Conservation (phyloP, 78 protist genomes). For the Dictyostelium citrinum region DNA sequence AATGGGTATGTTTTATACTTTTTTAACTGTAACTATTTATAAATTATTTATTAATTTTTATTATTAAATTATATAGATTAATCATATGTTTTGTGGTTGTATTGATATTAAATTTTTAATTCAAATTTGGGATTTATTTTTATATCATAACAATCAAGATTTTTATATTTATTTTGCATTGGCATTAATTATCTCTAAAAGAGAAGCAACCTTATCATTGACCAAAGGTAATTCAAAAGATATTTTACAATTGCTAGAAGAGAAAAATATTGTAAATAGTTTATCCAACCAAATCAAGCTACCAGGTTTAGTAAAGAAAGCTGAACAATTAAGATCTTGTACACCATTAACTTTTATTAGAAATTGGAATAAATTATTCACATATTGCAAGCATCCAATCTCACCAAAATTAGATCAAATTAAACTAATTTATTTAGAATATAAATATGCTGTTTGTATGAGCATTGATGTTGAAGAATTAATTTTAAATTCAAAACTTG, state of each 20-base stretch:
- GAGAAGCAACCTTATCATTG: slow-evolving; percentile 40
- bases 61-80: slow-evolving; percentile 27
- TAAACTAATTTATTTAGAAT: slow-evolving; percentile 38
- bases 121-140: slow-evolving; percentile 51
- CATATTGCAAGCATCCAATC: slow-evolving; percentile 46
- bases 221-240: slow-evolving; percentile 32
- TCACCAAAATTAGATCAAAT: slow-evolving; percentile 40
- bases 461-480: slow-evolving; percentile 65
- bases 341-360: slow-evolving; percentile 62
- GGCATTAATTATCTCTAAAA: slow-evolving; percentile 32
- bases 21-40: no score
- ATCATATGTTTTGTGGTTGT: slow-evolving; percentile 75
- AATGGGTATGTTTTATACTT: slow-evolving; percentile 45
- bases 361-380: slow-evolving; percentile 49
- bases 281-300: slow-evolving; percentile 32
- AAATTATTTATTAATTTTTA: background rate
- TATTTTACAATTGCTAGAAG: slow-evolving; percentile 14
- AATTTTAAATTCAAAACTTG: slow-evolving; percentile 52
- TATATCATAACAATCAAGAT: slow-evolving; percentile 55
- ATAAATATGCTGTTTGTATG: slow-evolving; percentile 58
- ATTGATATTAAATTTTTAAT: slow-evolving; percentile 34
- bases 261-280: slow-evolving; percentile 22
- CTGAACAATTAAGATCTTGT: slow-evolving; percentile 3
- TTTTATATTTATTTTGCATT: slow-evolving; percentile 57
- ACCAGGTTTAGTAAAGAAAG: slow-evolving; percentile 53